Evolutionary conservation across 176 grass and related monocot genomes (phyloP), one percentile per base, ranked within the genome.

Genomic region (Oryza officinalis): DNA sequence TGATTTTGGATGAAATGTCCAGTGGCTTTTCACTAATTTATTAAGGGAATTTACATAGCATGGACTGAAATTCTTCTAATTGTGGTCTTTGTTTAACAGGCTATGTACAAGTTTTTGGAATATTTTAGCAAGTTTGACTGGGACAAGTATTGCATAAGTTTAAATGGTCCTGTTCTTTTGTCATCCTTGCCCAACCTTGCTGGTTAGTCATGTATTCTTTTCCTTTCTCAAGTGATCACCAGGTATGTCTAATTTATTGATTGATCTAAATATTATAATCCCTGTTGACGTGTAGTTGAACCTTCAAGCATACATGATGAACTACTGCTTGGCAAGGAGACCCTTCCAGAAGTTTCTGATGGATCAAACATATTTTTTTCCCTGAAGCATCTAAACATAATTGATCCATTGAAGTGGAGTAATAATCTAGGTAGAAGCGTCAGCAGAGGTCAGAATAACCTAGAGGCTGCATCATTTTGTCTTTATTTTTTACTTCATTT

Each of bases 111-210:
- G 52, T 93, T 93, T 76, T 77, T 93, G 59, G 84, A 89, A 77
- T 89, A 89, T 80, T 93, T 93, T 76, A 89, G 91, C 74, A 89
- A 89, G 31, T 93, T 87, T 87, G 91, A 89, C 65, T 92, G 91
- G 91, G 80, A 87, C 27, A 89, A 81, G 27, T 89, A 84, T 77
- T 92, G 91, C 69, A 47, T 89, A 61, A 89, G 91, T 81, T 77
- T 93, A 28, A 64, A 81, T 72, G 91, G 91, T 6, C 91, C 91
- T 27, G 81, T 93, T 84, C 87, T 87, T 87, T 85, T 93, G 43
- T 78, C 76, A 71, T 89, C 84, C 28, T 84, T 93, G 54, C 91
- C 91, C 61, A 77, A 82, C 67, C 81, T 85, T 69, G 80, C 71
- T 81, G 87, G 91, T 93, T 76, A 91, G 20, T 59, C 52, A 3